These are phyloP conservation scores for Rhizoclosmatium sp. DNA, from an alignment of 192 early-diverging fungal genomes.

Conservation along the genomic window DNA sequence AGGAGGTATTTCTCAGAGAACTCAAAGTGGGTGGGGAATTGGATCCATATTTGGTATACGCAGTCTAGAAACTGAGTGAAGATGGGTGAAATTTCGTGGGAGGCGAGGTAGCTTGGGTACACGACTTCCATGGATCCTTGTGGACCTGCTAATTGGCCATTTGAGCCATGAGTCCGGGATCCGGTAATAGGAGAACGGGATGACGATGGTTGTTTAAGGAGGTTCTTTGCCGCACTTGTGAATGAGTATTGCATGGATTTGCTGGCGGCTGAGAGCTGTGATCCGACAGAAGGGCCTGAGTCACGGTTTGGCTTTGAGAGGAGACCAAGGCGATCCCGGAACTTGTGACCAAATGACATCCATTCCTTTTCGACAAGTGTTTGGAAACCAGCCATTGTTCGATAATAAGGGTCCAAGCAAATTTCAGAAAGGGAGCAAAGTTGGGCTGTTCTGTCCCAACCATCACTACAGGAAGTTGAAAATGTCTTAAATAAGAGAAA, in stretches of 20 bases:
- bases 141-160: constrained; percentile 17
- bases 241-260: constrained; percentile 51
- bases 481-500: not conserved
- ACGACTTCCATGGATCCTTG: constrained; percentile 41
- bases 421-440: constrained; percentile 86
- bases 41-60: constrained; percentile 89
- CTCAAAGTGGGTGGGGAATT: constrained; percentile 91
- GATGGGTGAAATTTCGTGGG: constrained; percentile 87
- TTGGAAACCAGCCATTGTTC: constrained; percentile 90
- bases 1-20: constrained; percentile 86
- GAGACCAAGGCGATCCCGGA: constrained; percentile 90
- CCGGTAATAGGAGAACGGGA: not conserved
- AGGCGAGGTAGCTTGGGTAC: constrained; percentile 48
- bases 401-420: constrained; percentile 95
- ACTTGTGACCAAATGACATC: constrained; percentile 97
- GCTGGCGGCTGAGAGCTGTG: constrained; percentile 51
- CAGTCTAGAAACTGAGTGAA: constrained; percentile 99
- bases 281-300: constrained; percentile 53
- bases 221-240: constrained; percentile 46
- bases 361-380: constrained; percentile 97
- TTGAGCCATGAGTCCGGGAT: not conserved
- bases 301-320: constrained; percentile 69
- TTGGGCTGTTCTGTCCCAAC: constrained; percentile 98
- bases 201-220: constrained; percentile 38
- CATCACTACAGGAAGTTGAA: constrained; percentile 72